phyloP scores from a whole-genome alignment of 148 eudicot species.

The Nyssa sinensis region DNA sequence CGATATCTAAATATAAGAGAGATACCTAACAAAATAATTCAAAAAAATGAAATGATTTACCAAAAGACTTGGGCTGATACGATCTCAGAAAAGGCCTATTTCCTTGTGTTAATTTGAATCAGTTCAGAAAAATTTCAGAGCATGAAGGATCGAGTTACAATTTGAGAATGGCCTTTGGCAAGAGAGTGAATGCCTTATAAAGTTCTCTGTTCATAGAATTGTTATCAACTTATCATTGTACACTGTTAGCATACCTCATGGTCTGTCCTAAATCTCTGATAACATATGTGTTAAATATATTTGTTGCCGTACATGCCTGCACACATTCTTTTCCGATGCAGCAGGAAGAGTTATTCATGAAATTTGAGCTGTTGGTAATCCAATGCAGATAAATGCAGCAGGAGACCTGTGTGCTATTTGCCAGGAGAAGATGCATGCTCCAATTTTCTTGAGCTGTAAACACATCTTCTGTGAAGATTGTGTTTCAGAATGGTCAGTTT shows the following conservation, averaged over 20 bases:
- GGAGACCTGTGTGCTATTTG: conserved; percentile 96
- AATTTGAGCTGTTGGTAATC: conserved; percentile 2
- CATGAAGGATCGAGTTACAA: background rate
- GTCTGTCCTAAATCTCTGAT: background rate
- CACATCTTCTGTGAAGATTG: conserved; percentile 97
- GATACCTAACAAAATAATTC: too few relatives aligned
- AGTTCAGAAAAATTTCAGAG: background rate
- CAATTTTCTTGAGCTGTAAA: conserved; percentile 80
- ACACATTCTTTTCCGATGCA: background rate
- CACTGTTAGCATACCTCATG: background rate
- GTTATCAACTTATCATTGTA: background rate
- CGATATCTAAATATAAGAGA: too few relatives aligned
- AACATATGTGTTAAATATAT: too few relatives aligned
- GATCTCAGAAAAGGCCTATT: too few relatives aligned
- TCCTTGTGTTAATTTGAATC: background rate
- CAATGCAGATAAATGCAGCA: conserved; percentile 66
- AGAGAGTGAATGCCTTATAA: background rate
- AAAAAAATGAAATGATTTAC: too few relatives aligned
- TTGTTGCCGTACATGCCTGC: background rate
- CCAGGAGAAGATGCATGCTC: conserved; percentile 97
- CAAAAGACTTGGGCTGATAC: too few relatives aligned
- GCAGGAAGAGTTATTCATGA: background rate
- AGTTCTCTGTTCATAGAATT: background rate
- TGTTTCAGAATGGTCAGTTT: conserved; percentile 86
- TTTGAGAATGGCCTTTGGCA: background rate